Conservation (phyloP, 371 early-diverging fungal species). For the Apophysomyces trapeziformis region DNA sequence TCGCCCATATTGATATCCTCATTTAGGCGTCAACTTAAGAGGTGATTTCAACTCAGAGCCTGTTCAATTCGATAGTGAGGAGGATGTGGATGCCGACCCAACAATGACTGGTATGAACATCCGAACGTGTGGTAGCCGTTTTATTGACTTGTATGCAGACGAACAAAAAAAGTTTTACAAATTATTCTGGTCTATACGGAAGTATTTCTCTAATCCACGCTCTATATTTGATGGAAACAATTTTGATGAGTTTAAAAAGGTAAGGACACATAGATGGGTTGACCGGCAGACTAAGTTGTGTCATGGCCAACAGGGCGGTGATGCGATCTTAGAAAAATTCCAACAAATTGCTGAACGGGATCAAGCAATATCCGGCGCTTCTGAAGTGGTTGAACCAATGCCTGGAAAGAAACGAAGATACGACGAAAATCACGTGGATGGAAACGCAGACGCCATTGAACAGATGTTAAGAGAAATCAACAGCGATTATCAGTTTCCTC, state of each 20-base stretch:
- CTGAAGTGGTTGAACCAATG: slow-evolving; percentile 27
- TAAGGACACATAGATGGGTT: slow-evolving; percentile 7
- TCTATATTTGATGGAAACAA: slow-evolving; percentile 37
- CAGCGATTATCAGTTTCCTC: slow-evolving; percentile 69
- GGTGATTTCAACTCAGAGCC: slow-evolving; percentile 83
- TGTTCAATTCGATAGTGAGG: slow-evolving; percentile 56
- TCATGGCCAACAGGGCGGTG: slow-evolving; percentile 25
- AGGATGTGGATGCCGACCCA: slow-evolving; percentile 51
- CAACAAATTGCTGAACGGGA: slow-evolving; percentile 44
- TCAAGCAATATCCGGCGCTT: slow-evolving; percentile 35
- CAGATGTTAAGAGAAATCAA: slow-evolving; percentile 38
- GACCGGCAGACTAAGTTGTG: neutral
- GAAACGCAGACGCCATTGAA: slow-evolving; percentile 37
- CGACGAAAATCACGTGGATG: slow-evolving; percentile 35
- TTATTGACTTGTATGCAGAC: slow-evolving; percentile 23
- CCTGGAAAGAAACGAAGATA: slow-evolving; percentile 18
- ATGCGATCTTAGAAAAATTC: slow-evolving; percentile 39
- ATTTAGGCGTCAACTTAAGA: slow-evolving; percentile 73
- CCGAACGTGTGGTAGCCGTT: neutral
- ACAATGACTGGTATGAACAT: slow-evolving; percentile 39
- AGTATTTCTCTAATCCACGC: slow-evolving; percentile 50
- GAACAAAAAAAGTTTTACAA: slow-evolving; percentile 54
- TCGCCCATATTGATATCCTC: neutral
- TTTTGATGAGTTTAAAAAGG: slow-evolving; percentile 42
- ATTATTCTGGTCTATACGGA: slow-evolving; percentile 46